phyloP scores from a whole-genome alignment of 2,329 filamentous ascomycete species.

The Phaeomoniella chlamydospora region DNA sequence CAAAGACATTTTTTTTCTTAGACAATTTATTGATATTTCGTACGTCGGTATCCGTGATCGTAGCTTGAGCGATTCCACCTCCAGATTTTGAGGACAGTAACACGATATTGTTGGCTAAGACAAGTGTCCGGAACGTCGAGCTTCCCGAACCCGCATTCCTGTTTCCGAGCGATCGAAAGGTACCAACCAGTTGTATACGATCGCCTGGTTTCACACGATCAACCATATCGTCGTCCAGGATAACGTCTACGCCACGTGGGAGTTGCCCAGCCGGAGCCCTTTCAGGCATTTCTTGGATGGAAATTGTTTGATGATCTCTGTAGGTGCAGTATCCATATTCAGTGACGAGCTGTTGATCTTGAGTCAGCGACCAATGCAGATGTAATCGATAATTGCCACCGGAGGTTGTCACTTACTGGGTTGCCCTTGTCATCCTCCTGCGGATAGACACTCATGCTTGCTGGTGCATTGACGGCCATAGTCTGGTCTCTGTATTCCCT shows the following conservation, averaged over 20 bases:
- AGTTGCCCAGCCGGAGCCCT: conserved; percentile 88
- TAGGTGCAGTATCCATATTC: conserved; percentile 96
- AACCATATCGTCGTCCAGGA: conserved; percentile 91
- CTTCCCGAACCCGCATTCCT: conserved; percentile 82
- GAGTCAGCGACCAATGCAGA: no score
- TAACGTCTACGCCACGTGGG: conserved; percentile 87
- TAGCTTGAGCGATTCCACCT: conserved; percentile 79
- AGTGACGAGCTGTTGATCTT: conserved; percentile 51
- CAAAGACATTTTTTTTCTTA: conserved; percentile 88
- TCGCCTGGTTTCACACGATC: conserved; percentile 92
- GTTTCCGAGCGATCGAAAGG: conserved; percentile 87
- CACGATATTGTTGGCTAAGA: conserved; percentile 90
- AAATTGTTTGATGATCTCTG: conserved; percentile 92
- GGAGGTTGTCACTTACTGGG: no score
- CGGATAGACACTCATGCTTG: conserved; percentile 84
- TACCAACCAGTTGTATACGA: conserved; percentile 90
- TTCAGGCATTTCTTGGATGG: conserved; percentile 98
- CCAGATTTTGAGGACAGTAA: conserved; percentile 91
- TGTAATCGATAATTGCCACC: no score
- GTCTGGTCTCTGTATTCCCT: conserved; percentile 92
- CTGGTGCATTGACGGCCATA: conserved; percentile 77
- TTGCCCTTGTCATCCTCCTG: conserved; percentile 89
- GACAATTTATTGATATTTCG: conserved; percentile 96
- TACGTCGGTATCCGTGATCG: conserved; percentile 91
- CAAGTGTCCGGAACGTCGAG: conserved; percentile 84